Evolutionary conservation across 805 yeast species (phyloP).

Genomic region (Ogataea angusta): DNA sequence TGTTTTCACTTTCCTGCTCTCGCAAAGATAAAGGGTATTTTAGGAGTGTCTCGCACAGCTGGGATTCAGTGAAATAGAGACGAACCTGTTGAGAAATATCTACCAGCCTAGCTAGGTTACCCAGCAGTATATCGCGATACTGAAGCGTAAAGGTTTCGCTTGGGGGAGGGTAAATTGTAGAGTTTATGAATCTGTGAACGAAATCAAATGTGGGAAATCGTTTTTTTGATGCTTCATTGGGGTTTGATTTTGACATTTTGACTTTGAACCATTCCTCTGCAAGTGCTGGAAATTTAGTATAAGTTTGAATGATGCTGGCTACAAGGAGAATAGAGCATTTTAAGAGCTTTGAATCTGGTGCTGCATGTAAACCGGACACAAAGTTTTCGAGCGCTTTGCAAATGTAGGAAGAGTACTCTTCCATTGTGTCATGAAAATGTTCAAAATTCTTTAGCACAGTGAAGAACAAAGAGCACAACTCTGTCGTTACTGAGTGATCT

Average conservation of each 20-base stretch:
- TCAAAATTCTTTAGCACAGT: conserved; percentile 14
- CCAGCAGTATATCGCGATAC: conserved; percentile 10
- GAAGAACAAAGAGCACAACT: conserved; percentile 11
- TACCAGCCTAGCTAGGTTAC: conserved; percentile 8
- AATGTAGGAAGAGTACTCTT: conserved; percentile 4
- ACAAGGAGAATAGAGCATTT: conserved; percentile 15
- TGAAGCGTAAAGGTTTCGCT: conserved; percentile 9
- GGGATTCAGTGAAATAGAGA: conserved; percentile 12
- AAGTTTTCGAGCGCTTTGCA: conserved; percentile 11
- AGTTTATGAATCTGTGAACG: conserved; percentile 11
- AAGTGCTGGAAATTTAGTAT: conserved; percentile 13
- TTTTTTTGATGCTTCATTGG: conserved; percentile 2
- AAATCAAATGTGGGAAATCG: conserved; percentile 21
- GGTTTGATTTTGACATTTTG: conserved; percentile 6
- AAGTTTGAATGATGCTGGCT: conserved; percentile 10
- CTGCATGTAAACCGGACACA: conserved; percentile 10
- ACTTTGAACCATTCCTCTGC: conserved; percentile 20
- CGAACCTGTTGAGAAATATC: conserved; percentile 9
- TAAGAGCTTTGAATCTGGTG: conserved; percentile 13
- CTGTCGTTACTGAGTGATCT: conserved; percentile 13
- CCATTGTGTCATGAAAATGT: conserved; percentile 16
- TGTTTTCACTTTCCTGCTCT: conserved; percentile 10
- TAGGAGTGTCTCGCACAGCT: conserved; percentile 14
- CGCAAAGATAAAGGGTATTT: conserved; percentile 14
- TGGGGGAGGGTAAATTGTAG: conserved; percentile 4